These are phyloP conservation scores for Gaeumannomyces tritici DNA, from an alignment of 2,329 filamentous ascomycete genomes.

Conservation along the genomic window DNA sequence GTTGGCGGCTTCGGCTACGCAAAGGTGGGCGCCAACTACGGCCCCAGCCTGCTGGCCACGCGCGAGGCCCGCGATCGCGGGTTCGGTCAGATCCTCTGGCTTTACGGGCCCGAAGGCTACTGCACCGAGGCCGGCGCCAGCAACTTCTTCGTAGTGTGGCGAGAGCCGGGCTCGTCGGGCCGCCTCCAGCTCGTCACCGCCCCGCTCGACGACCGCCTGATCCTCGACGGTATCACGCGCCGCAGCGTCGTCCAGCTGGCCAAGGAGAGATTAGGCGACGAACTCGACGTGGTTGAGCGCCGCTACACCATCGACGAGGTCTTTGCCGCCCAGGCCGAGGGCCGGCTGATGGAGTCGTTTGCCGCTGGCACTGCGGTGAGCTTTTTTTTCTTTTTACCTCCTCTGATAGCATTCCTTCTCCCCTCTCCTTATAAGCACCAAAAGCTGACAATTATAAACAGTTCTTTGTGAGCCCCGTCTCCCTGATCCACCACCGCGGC, in stretches of 20 bases:
- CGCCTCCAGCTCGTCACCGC: conserved; percentile 69
- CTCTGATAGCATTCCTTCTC: no score
- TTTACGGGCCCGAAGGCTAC: conserved; percentile 66
- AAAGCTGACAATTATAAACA: conserved; percentile 17
- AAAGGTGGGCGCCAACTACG: conserved; percentile 92
- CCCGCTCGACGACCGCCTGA: conserved; percentile 71
- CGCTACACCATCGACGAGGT: conserved; percentile 77
- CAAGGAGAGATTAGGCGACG: conserved; percentile 46
- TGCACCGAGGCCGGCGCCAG: conserved; percentile 88
- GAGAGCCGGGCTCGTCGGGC: conserved; percentile 43
- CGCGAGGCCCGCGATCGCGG: conserved; percentile 62
- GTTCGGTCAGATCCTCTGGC: conserved; percentile 88
- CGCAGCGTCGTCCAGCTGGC: conserved; percentile 69
- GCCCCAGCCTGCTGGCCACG: conserved; percentile 71
- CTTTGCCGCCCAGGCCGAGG: conserved; percentile 60
- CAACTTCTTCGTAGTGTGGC: conserved; percentile 87
- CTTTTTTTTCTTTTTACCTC: conserved; percentile 13
- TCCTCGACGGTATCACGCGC: conserved; percentile 82
- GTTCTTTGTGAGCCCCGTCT: conserved; percentile 64
- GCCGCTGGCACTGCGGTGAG: conserved; percentile 76
- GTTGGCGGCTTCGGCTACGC: conserved; percentile 87
- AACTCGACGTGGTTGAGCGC: conserved; percentile 68
- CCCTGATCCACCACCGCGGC: conserved; percentile 57
- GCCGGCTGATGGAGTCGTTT: conserved; percentile 74
- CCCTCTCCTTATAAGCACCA: no score